Conservation (phyloP, 2,329 filamentous ascomycete species). For the Clonostachys sp. region DNA sequence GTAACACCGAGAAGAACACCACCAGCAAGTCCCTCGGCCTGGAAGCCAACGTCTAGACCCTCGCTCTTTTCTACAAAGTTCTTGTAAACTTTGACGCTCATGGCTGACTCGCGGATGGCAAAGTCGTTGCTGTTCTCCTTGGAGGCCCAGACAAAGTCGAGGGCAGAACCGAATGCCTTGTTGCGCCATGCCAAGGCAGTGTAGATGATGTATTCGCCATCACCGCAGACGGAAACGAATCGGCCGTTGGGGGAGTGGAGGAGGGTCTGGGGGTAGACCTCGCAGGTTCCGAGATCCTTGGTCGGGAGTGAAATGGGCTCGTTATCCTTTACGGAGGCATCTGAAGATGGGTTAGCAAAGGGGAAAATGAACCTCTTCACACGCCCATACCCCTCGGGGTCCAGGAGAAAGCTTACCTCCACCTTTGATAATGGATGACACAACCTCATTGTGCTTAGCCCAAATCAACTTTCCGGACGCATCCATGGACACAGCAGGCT, state of each 20-base stretch:
- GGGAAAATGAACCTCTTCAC: background rate
- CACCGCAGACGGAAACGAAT: conserved; percentile 77
- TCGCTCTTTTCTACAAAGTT: conserved; percentile 92
- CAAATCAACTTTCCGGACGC: conserved; percentile 92
- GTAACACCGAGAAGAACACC: conserved; percentile 91
- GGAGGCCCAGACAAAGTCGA: conserved; percentile 95
- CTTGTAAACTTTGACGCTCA: conserved; percentile 94
- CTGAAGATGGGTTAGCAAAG: conserved; percentile 33
- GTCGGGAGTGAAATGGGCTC: conserved; percentile 80
- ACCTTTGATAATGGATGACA: conserved; percentile 92
- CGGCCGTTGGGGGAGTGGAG: conserved; percentile 94
- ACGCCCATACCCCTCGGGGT: background rate
- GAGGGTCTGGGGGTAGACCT: conserved; percentile 93
- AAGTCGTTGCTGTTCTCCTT: conserved; percentile 99
- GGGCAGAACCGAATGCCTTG: conserved; percentile 90
- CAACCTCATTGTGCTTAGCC: conserved; percentile 91
- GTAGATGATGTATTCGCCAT: conserved; percentile 99
- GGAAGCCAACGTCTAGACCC: conserved; percentile 90
- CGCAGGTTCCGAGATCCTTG: conserved; percentile 93
- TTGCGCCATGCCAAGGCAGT: conserved; percentile 95
- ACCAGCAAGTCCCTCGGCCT: conserved; percentile 85
- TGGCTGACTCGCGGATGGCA: conserved; percentile 89
- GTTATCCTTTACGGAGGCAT: conserved; percentile 81
- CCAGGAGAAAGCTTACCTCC: conserved; percentile 44
- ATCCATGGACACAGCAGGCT: conserved; percentile 98